These are phyloP conservation scores for Fusarium falciforme DNA, from an alignment of 2,329 filamentous ascomycete species.

Conservation along the genomic window DNA sequence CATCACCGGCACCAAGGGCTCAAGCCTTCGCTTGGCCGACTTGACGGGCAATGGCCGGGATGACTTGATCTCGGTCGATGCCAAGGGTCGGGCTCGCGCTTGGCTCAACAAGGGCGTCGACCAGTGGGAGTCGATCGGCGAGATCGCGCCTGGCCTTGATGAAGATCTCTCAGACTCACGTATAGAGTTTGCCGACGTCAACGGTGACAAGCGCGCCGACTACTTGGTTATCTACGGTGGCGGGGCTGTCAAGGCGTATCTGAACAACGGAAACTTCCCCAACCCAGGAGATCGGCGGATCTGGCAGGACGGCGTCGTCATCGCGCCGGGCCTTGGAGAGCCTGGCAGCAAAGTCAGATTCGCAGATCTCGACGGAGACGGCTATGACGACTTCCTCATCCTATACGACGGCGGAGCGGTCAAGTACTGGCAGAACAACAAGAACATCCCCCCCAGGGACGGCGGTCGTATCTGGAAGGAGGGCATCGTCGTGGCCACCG, in stretches of 20 bases:
- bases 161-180: slow-evolving; percentile 6
- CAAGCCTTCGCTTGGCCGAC: background rate
- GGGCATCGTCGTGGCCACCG: background rate
- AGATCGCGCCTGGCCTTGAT: slow-evolving; percentile 6
- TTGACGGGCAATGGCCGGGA: background rate
- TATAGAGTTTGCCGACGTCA: slow-evolving; percentile 10
- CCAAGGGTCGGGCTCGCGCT: background rate
- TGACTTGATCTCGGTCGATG: slow-evolving; percentile 5
- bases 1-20: background rate
- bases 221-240: slow-evolving; percentile 4
- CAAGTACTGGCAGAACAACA: slow-evolving; percentile 19
- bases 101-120: slow-evolving; percentile 16
- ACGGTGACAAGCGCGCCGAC: background rate
- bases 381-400: slow-evolving; percentile 14
- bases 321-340: background rate
- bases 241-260: background rate
- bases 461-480: slow-evolving; percentile 27
- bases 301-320: background rate
- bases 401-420: slow-evolving; percentile 18
- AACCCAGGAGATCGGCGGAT: background rate
- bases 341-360: background rate
- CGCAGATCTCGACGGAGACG: slow-evolving; percentile 10
- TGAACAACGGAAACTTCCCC: background rate
- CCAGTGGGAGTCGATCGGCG: slow-evolving; percentile 2
- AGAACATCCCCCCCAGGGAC: slow-evolving; percentile 11